Evolutionary conservation across 2,329 filamentous ascomycete species (phyloP).

Genomic region (Cladophialophora psammophila): DNA sequence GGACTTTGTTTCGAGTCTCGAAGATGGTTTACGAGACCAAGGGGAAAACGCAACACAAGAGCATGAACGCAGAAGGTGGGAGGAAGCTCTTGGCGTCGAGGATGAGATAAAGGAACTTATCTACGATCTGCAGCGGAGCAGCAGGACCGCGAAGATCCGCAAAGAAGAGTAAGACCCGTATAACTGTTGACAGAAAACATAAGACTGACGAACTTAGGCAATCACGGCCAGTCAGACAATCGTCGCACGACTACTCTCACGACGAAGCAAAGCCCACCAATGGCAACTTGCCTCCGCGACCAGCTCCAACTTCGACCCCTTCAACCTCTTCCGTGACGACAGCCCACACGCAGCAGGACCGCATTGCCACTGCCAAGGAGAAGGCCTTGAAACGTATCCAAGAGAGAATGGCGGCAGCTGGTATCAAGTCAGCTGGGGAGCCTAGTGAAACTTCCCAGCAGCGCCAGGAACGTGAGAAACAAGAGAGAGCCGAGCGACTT

Average conservation of each 20-base stretch:
- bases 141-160: conserved; percentile 74
- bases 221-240: conserved; percentile 61
- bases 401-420: conserved; percentile 89
- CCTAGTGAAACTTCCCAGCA: conserved; percentile 82
- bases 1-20: conserved; percentile 83
- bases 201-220: conserved; percentile 36
- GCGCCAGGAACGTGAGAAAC: conserved; percentile 84
- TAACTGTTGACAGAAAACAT: neutral
- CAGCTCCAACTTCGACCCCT: conserved; percentile 56
- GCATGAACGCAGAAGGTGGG: conserved; percentile 92
- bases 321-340: conserved; percentile 75
- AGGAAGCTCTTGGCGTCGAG: conserved; percentile 93
- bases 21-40: conserved; percentile 85
- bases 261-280: conserved; percentile 63
- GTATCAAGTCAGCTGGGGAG: conserved; percentile 83
- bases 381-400: conserved; percentile 97
- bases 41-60: conserved; percentile 77
- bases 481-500: conserved; percentile 85
- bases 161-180: conserved; percentile 62
- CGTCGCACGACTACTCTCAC: conserved; percentile 60
- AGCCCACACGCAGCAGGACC: conserved; percentile 90
- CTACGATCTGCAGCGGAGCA: conserved; percentile 89
- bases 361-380: conserved; percentile 94
- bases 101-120: conserved; percentile 98
- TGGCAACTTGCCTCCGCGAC: conserved; percentile 43